Base-by-base conservation (phyloP, 148 eudicot genomes). In the Cornus florida region DNA sequence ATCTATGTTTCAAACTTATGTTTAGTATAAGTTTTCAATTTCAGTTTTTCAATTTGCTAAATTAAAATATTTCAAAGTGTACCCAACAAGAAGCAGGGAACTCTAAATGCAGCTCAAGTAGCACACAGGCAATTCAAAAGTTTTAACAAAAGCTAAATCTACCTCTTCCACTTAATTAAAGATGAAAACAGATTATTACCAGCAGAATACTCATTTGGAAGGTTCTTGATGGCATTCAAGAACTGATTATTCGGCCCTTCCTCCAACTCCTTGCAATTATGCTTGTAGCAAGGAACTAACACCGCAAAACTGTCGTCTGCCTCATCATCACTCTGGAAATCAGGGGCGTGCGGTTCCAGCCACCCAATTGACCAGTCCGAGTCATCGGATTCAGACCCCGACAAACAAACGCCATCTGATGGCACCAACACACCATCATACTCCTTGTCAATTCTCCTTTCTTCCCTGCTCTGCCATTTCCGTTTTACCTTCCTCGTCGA, bases 321-420 rank as follows among this genome's bases (percentile, higher is more conserved):
- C 86, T 91, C 97, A 75, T 92, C 95, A 57, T 93, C 97, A 82
- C 91, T 88, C 88, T 86, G 86, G 85, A 96, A 96, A 82, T 85
- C 97, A 78, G 97, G 88, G 69, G 92, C 93, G 77, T 92, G 98
- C 1, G 98, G 97, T 80, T 96, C 99, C 75, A 91, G 76, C 99
- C 99, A 96, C 81, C 98, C 99, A 39, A 96, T 87, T 5, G 99
- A 93, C 98, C 99, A 96, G 83, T 96, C 99, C 11, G 98, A 93
- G 80, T 91, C 98, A 76, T 92, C 97, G 39, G 99, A 95, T 81
- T 93, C 97, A 0, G 99, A 95, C 67, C 87, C 99, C 5, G 98
- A 95, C 28, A 93, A 83, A 72, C 92, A 77, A 70, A 90, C 91
- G 71, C 99, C 99, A 79, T 96, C 95, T 22, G 90, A 88, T 82